phyloP scores from a whole-genome alignment of 495 filamentous ascomycete genomes.

The Penicillium psychrofluorescens region DNA sequence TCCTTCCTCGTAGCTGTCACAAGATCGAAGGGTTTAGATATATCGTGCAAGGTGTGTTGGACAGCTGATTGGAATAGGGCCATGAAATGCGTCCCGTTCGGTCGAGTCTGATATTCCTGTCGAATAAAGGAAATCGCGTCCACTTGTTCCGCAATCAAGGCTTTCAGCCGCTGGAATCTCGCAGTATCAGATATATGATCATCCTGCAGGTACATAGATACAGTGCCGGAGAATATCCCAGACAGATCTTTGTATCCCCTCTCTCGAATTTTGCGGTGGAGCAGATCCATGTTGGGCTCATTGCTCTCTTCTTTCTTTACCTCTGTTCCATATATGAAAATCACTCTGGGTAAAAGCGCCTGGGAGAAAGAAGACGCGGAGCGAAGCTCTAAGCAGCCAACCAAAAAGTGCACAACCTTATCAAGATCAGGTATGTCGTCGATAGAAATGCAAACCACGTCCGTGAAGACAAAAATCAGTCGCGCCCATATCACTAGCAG shows the following conservation, averaged over 20 bases:
- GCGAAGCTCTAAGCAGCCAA: constrained; percentile 3
- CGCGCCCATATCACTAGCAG: constrained; percentile 7
- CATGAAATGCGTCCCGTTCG: constrained; percentile 3
- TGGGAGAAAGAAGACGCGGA: constrained; percentile 1
- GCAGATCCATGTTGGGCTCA: background rate
- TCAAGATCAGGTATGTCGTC: constrained; percentile 3
- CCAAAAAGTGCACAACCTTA: constrained; percentile 5
- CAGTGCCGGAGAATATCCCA: background rate
- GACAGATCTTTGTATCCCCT: constrained; percentile 1
- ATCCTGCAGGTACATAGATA: background rate
- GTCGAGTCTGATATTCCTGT: background rate
- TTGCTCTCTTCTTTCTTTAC: background rate
- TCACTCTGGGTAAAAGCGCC: constrained; percentile 4
- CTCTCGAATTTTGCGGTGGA: constrained; percentile 2
- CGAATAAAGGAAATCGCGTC: background rate
- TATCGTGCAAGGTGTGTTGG: background rate
- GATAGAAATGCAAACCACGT: constrained; percentile 17
- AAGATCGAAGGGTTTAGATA: constrained; percentile 7
- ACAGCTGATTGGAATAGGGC: constrained; percentile 8
- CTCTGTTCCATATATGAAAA: constrained; percentile 6
- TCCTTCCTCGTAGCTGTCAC: constrained; percentile 7
- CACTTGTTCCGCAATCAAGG: background rate
- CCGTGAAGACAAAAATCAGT: constrained; percentile 16
- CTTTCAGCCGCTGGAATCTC: background rate
- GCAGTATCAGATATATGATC: background rate